These are phyloP conservation scores for Papiliotrema laurentii DNA, from an alignment of 1,284 basidiomycete species.

Conservation along the genomic window DNA sequence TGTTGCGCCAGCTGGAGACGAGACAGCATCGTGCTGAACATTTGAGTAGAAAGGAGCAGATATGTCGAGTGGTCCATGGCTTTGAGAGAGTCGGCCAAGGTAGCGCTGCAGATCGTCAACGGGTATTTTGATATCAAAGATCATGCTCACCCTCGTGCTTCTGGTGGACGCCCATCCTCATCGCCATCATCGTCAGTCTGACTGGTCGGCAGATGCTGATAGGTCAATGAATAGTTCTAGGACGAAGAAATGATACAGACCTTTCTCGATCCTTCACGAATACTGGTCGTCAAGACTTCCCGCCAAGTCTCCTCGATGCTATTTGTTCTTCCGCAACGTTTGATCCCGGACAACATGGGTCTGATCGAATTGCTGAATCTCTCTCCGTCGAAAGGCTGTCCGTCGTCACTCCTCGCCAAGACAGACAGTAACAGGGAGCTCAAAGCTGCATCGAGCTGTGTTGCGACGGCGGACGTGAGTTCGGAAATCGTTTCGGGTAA, in stretches of 20 bases:
- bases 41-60: conserved; percentile 57
- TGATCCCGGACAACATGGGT: conserved; percentile 69
- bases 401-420: conserved; percentile 50
- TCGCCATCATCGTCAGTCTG: conserved; percentile 54
- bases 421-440: conserved; percentile 65
- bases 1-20: conserved; percentile 67
- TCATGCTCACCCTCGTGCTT: conserved; percentile 46
- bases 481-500: conserved; percentile 64
- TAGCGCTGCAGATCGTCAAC: conserved; percentile 40
- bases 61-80: conserved; percentile 68
- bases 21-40: conserved; percentile 65
- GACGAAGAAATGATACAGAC: no score
- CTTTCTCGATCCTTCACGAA: conserved; percentile 58
- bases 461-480: conserved; percentile 66
- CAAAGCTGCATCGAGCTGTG: conserved; percentile 72
- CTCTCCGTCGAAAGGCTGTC: conserved; percentile 20
- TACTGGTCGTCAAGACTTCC: conserved; percentile 64
- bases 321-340: conserved; percentile 68
- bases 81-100: conserved; percentile 59
- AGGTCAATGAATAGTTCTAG: no score
- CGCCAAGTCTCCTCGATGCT: conserved; percentile 70
- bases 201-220: conserved; percentile 30
- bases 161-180: conserved; percentile 38
- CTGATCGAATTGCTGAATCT: conserved; percentile 41
- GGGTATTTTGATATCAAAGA: not conserved